phyloP scores from a whole-genome alignment of 768 basidiomycete genomes.

The Pisolithus marmoratus region DNA sequence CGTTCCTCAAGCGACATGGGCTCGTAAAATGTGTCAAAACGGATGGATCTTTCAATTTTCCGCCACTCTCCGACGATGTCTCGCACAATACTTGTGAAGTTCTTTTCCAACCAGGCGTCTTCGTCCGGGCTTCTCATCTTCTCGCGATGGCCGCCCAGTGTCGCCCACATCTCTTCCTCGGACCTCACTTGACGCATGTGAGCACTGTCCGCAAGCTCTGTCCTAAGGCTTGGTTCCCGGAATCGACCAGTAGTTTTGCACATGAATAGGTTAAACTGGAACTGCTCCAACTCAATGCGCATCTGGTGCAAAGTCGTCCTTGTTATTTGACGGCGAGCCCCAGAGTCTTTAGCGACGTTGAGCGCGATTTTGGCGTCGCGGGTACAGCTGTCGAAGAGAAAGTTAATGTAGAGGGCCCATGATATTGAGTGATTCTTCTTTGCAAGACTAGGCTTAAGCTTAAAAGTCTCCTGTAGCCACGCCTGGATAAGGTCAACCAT shows the following conservation, averaged over 20 bases:
- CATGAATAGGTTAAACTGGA: constrained; percentile 42
- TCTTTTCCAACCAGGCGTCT: constrained; percentile 36
- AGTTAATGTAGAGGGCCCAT: constrained; percentile 45
- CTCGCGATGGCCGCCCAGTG: constrained; percentile 5
- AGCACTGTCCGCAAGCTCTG: constrained; percentile 16
- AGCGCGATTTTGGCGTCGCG: constrained; percentile 44
- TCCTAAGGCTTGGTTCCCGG: constrained; percentile 11
- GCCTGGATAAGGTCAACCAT: constrained; percentile 39
- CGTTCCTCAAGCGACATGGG: constrained; percentile 50
- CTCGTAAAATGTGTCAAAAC: constrained; percentile 42
- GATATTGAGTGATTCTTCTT: constrained; percentile 21
- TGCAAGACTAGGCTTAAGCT: constrained; percentile 14
- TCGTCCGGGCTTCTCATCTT: constrained; percentile 22
- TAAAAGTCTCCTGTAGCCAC: constrained; percentile 34
- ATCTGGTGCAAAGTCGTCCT: constrained; percentile 38
- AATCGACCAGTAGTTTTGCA: constrained; percentile 16
- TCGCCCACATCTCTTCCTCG: background rate
- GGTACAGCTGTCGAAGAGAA: constrained; percentile 41
- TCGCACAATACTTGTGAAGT: constrained; percentile 34
- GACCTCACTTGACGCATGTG: constrained; percentile 9
- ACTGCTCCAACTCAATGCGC: constrained; percentile 43
- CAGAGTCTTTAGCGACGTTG: constrained; percentile 42
- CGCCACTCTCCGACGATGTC: constrained; percentile 44
- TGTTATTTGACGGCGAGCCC: constrained; percentile 48
- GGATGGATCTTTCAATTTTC: constrained; percentile 34